Base-by-base conservation (phyloP, 148 eudicot genomes). In the Camellia sinensis region DNA sequence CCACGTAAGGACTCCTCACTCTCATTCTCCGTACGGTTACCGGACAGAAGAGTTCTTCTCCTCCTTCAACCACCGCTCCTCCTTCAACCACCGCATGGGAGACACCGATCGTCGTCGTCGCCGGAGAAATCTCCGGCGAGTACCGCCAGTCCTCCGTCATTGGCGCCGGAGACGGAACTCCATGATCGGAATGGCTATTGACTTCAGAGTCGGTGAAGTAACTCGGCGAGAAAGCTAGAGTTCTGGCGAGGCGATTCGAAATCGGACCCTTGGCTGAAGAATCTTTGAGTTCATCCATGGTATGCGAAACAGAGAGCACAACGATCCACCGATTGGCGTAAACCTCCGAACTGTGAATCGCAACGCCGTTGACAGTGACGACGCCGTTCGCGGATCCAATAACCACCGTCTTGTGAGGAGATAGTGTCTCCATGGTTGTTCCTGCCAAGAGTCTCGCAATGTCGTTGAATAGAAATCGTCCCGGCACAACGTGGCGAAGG, bases 281-380 rank as follows among this genome's bases (percentile, higher is more conserved):
- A 13, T 60, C 57, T n/a, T 45, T 22, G 66, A 65, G 71, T 76
- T 81, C 88, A 19, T 86, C 84, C 0, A 86, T 45, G 13, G 82
- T 78, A 53, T 19, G 67, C 41, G 71, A 10, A 19, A 86, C 71
- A 18, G 84, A 21, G 15, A 81, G 5, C 43, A 84, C 86, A 22
- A 79, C 81, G 0, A 86, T 78, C 86, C 88, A 86, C 43, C 81
- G 76, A 37, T 86, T 83, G n/a, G 56, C 81, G 37, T 86, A 83
- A 75, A 83, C 72, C 77, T 72, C 86, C 46, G 46, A 43, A 21
- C 64, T 57, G 15, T 44, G 56, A 29, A 84, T 62, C 2, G 48
- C 12, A n/a, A 78, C 77, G 64, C 84, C 87, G 79, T 84, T 71
- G 14, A 84, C 77, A 1, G 56, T 81, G 3, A 84, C 61, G 17